phyloP scores from a whole-genome alignment of 257 asterid species.

The Nemophila menziesii region DNA sequence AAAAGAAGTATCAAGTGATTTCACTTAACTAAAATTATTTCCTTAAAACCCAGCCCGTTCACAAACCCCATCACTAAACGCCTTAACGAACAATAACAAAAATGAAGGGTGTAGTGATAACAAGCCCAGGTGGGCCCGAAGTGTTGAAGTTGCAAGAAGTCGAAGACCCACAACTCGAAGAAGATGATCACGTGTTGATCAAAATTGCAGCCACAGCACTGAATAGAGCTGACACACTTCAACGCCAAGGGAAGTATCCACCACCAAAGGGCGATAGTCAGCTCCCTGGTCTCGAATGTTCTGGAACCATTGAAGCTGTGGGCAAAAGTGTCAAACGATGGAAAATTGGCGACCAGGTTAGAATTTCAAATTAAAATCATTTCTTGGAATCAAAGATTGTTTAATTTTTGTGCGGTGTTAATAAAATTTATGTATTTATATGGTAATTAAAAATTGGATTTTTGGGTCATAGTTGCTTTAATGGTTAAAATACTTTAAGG shows the following conservation, averaged over 20 bases:
- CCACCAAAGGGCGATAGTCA: conserved; percentile 61
- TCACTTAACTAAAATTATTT: background rate
- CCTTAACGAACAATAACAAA: background rate
- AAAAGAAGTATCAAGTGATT: no score
- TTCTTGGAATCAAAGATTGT: background rate
- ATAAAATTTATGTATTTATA: background rate
- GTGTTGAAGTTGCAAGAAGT: conserved; percentile 57
- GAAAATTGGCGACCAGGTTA: conserved; percentile 88
- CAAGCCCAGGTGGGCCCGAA: conserved; percentile 67
- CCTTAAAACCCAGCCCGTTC: no score
- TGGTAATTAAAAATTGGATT: no score
- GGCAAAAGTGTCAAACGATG: conserved; percentile 60
- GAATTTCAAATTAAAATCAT: background rate
- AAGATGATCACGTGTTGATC: conserved; percentile 65
- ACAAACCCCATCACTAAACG: background rate
- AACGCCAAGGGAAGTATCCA: conserved; percentile 64
- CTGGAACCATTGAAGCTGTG: conserved; percentile 70
- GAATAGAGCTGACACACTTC: conserved; percentile 78
- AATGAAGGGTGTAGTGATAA: conserved; percentile 85
- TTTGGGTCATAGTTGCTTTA: no score
- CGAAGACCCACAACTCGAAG: conserved; percentile 55
- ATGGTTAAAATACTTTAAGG: no score
- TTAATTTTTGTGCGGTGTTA: background rate
- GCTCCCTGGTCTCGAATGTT: conserved; percentile 90
- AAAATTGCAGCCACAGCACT: conserved; percentile 70